phyloP scores from a whole-genome alignment of 2,329 filamentous ascomycete genomes.

The Triangularia setosa region DNA sequence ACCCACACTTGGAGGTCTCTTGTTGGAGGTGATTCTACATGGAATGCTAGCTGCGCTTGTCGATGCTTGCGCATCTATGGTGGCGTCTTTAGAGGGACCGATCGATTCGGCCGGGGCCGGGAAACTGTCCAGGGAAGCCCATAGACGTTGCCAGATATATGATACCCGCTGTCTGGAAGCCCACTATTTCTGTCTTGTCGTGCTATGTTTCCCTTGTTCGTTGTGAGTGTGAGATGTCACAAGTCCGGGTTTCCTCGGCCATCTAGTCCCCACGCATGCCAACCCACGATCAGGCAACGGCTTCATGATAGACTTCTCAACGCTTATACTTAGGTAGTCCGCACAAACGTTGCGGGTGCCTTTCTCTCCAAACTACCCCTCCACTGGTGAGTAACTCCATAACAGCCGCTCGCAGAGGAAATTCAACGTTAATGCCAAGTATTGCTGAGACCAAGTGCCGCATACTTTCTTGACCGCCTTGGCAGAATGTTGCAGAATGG shows the following conservation, averaged over 20 bases:
- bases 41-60: constrained; percentile 12
- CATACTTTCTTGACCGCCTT: constrained; percentile 16
- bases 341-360: neutral
- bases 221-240: neutral
- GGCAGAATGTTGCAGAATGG: constrained; percentile 13
- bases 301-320: neutral
- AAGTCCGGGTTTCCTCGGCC: neutral
- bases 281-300: neutral
- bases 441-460: neutral
- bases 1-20: constrained; percentile 13
- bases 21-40: constrained; percentile 18
- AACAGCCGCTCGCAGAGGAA: neutral
- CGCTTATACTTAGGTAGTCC: neutral
- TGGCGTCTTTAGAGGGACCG: constrained; percentile 4
- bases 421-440: constrained; percentile 2
- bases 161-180: constrained; percentile 13
- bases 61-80: constrained; percentile 8
- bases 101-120: constrained; percentile 6
- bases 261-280: neutral
- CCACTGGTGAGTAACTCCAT: neutral
- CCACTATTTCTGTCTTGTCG: neutral
- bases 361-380: neutral
- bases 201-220: neutral
- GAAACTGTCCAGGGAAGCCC: constrained; percentile 8
- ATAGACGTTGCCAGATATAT: constrained; percentile 18